phyloP scores from a whole-genome alignment of 2,329 filamentous ascomycete genomes.

The Microcyclospora tardicrescens region DNA sequence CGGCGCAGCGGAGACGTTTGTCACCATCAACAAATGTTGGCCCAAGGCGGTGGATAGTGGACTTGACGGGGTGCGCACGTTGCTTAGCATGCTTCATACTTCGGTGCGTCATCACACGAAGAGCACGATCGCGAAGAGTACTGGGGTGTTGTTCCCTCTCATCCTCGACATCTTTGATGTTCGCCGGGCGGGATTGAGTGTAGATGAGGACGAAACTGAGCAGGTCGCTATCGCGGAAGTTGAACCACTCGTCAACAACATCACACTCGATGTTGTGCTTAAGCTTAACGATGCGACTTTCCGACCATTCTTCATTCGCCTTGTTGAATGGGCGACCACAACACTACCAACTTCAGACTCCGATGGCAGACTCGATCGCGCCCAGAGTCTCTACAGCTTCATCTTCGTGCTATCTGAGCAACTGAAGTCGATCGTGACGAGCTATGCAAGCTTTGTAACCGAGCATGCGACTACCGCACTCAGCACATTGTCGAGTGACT shows the following conservation, averaged over 20 bases:
- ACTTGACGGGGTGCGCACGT: constrained; percentile 22
- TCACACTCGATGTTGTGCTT: constrained; percentile 79
- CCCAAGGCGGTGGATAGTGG: constrained; percentile 31
- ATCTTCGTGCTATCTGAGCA: constrained; percentile 66
- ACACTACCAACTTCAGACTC: constrained; percentile 50
- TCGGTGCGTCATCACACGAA: constrained; percentile 70
- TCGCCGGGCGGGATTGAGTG: constrained; percentile 38
- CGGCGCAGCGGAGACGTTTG: constrained; percentile 63
- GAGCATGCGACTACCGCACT: constrained; percentile 60
- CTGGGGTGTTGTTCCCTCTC: constrained; percentile 51
- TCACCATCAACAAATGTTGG: constrained; percentile 9
- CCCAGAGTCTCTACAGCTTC: constrained; percentile 72
- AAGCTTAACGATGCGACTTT: constrained; percentile 93
- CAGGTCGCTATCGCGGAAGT: constrained; percentile 21
- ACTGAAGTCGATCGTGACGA: constrained; percentile 87
- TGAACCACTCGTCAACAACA: constrained; percentile 42
- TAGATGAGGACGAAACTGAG: constrained; percentile 36
- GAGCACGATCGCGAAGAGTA: constrained; percentile 62
- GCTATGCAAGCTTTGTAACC: constrained; percentile 74
- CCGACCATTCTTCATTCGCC: constrained; percentile 72
- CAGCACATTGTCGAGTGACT: constrained; percentile 19
- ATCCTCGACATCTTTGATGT: constrained; percentile 50
- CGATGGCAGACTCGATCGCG: constrained; percentile 46
- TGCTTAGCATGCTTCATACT: constrained; percentile 44
- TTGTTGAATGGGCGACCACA: constrained; percentile 67